These are phyloP conservation scores for Spergularia marina DNA, from an alignment of 148 eudicot genomes.

Conservation along the genomic window DNA sequence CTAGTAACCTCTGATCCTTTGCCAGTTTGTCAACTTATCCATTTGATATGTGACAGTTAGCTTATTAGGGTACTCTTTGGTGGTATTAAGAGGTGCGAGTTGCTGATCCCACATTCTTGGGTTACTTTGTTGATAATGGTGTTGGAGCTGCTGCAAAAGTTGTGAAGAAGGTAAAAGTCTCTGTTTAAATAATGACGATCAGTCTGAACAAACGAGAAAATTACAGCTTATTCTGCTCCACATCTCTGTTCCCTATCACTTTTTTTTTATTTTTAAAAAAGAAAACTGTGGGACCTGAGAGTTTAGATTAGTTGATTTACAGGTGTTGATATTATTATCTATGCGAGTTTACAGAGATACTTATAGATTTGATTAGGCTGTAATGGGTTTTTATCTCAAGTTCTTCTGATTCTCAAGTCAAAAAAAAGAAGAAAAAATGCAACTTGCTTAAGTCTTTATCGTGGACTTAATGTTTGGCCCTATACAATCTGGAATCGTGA, in stretches of 20 bases:
- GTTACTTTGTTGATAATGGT: constrained; percentile 90
- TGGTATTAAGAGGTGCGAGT: constrained; percentile 77
- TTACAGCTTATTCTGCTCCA: not conserved
- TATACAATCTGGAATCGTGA: not conserved
- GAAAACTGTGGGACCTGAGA: not conserved
- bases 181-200: too few species aligned
- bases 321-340: constrained; percentile 38
- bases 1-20: constrained; percentile 48
- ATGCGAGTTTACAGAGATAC: too few species aligned
- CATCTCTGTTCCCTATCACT: not conserved
- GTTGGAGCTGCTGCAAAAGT: constrained; percentile 91
- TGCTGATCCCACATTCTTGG: constrained; percentile 97
- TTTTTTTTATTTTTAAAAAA: not conserved
- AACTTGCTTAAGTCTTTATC: too few species aligned
- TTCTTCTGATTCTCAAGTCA: too few species aligned
- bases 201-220: too few species aligned
- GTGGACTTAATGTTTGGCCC: not conserved
- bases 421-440: too few species aligned
- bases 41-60: constrained; percentile 15
- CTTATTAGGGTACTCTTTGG: constrained; percentile 4
- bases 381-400: too few species aligned
- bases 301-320: constrained; percentile 13
- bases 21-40: constrained; percentile 5
- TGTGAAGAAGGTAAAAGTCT: constrained; percentile 69
- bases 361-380: too few species aligned